Evolutionary conservation across 352 stramenopile species (phyloP).

Genomic region (Globisporangium viniferum): DNA sequence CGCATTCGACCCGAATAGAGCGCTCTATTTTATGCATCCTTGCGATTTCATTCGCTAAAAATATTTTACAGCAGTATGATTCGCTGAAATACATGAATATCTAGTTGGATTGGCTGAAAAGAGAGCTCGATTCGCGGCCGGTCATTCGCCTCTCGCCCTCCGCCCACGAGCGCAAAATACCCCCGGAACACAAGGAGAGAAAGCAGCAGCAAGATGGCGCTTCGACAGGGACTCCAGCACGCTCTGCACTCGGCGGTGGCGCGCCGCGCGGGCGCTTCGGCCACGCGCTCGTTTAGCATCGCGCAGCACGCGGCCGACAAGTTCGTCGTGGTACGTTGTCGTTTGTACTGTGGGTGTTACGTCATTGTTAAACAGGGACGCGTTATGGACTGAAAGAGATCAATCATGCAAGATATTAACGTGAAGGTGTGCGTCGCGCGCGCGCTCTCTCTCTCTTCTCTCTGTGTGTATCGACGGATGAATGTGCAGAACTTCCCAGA

Average conservation of each 20-base stretch:
- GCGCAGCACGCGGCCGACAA: slow-evolving; percentile 70
- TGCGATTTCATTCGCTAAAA: slow-evolving; percentile 33
- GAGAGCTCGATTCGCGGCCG: slow-evolving; percentile 22
- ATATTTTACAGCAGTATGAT: neutral
- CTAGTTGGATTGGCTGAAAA: slow-evolving; percentile 14
- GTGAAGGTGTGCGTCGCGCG: neutral
- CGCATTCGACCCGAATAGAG: slow-evolving; percentile 7
- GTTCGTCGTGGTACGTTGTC: slow-evolving; percentile 61
- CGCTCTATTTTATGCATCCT: neutral
- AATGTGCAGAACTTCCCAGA: slow-evolving; percentile 59
- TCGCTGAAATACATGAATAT: neutral
- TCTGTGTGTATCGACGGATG: slow-evolving; percentile 6
- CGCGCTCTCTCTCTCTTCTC: neutral
- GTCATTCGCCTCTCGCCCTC: slow-evolving; percentile 31
- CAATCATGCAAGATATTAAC: neutral
- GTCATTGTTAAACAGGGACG: neutral
- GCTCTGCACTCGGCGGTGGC: slow-evolving; percentile 37
- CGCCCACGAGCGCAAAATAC: slow-evolving; percentile 18
- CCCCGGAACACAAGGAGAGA: slow-evolving; percentile 22
- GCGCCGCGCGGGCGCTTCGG: slow-evolving; percentile 26
- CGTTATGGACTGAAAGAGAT: neutral
- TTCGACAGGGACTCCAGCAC: slow-evolving; percentile 50
- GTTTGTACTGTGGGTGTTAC: no score
- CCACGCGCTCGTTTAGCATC: slow-evolving; percentile 39
- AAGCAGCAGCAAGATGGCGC: slow-evolving; percentile 34